A percentile compares a stretch with the other conserved stretches of the same genome.
Evolutionary conservation across 2,329 filamentous ascomycete genomes (phyloP).

Genomic region (Nemania bipapillata): DNA sequence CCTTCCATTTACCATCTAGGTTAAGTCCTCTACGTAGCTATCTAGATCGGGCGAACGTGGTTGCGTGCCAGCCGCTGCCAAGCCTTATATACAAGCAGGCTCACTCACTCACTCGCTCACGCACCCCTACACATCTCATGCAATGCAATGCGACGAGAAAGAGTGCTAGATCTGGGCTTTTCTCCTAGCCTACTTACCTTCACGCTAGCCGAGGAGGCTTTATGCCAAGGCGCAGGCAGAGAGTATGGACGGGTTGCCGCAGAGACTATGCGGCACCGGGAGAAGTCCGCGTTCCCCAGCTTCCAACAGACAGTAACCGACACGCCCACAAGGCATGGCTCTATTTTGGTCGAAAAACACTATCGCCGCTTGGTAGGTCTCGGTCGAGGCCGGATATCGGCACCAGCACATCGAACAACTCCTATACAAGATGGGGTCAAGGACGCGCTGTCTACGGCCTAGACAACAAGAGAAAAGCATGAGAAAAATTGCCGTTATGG

Average conservation of each 20-base stretch:
- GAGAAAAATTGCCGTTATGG: background rate
- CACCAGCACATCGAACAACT: slow-evolving; percentile 3
- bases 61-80: slow-evolving; percentile 25
- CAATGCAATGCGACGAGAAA: slow-evolving; percentile 32
- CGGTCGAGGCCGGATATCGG: slow-evolving; percentile 13
- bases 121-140: slow-evolving; percentile 24
- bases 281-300: slow-evolving; percentile 16
- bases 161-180: slow-evolving; percentile 20
- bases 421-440: background rate
- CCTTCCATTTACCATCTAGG: slow-evolving; percentile 15
- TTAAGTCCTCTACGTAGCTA: background rate
- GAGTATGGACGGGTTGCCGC: background rate
- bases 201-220: slow-evolving; percentile 18
- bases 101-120: background rate
- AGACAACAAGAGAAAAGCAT: background rate
- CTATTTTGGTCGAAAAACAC: slow-evolving; percentile 28
- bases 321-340: slow-evolving; percentile 18
- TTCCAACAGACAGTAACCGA: slow-evolving; percentile 31
- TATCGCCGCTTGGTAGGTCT: background rate
- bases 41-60: slow-evolving; percentile 23
- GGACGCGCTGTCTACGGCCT: background rate
- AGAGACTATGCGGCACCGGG: slow-evolving; percentile 13
- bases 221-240: slow-evolving; percentile 16
- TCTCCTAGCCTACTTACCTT: background rate
- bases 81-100: background rate